Percentiles rank a stretch among this genome's conserved stretches.
phyloP scores from a whole-genome alignment of 2,329 filamentous ascomycete species.

The Falciphora oryzae region DNA sequence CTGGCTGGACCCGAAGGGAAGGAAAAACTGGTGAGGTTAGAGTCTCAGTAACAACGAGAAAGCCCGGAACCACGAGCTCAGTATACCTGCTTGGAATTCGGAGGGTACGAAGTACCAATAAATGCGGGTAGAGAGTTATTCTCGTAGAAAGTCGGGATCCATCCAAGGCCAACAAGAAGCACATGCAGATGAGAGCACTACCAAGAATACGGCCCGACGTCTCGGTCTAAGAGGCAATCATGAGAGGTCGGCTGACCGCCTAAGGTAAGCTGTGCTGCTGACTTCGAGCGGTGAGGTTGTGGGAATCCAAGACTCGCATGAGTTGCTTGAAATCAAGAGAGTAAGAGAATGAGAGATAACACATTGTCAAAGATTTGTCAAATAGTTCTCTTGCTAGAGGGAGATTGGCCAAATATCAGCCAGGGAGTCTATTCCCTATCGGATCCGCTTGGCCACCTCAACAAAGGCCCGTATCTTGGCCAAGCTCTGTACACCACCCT shows the following conservation, averaged over 20 bases:
- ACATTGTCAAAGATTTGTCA: not conserved
- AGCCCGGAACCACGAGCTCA: too few species aligned
- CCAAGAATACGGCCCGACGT: not conserved
- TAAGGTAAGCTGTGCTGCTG: not conserved
- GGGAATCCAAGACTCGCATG: not conserved
- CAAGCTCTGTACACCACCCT: conserved; percentile 71
- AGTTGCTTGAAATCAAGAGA: not conserved
- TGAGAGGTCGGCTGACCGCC: not conserved
- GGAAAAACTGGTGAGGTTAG: not conserved
- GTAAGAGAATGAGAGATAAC: not conserved
- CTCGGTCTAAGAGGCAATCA: not conserved
- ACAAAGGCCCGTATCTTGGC: conserved; percentile 79
- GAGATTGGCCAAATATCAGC: not conserved
- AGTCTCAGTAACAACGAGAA: too few species aligned
- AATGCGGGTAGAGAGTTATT: not conserved
- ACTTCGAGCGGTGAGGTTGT: not conserved
- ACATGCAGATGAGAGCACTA: not conserved
- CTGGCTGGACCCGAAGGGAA: not conserved
- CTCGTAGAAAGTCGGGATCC: not conserved
- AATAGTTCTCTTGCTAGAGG: not conserved
- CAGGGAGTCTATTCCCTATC: conserved; percentile 26
- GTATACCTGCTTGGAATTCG: too few species aligned
- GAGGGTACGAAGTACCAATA: not conserved
- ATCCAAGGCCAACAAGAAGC: not conserved
- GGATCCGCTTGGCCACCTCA: conserved; percentile 60